Base-by-base conservation (phyloP, 352 stramenopile species). In the Halophytophthora polymorphica region DNA sequence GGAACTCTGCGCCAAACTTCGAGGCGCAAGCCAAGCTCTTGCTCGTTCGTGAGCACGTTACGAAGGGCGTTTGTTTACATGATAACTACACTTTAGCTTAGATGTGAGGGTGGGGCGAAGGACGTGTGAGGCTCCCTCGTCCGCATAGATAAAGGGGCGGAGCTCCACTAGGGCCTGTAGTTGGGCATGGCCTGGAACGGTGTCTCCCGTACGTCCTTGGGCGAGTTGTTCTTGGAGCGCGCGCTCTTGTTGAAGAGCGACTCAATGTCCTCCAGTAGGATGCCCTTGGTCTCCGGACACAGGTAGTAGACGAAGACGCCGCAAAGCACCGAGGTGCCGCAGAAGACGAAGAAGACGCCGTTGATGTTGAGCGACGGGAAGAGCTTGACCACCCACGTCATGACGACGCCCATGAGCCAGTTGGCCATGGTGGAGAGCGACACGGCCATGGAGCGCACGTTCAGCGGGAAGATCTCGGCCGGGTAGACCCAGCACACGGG, bases 191-290 rank as follows among this genome's bases (percentile, higher is more conserved):
- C 66, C 53, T 66, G 52, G 54, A 64, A 71, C 34, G 60, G 56
- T 19, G 54, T 70, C 47, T 68, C 66, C 29, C 61, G 43, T 37
- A 58, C 45, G 45, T 61, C 64, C 53, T 65, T 73, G 21, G 61
- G 50, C 22, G 56, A 68, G n/a, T 37, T 37, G 36, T 64, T 56
- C 49, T 71, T 65, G 51, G 66, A 35, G 51, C 66, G 50, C 44
- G 72, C 41, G 28, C 50, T 66, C 34, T 55, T 54, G 46, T 69
- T 35, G 45, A 87, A 84, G 14, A 87, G 49, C 31, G 59, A 69
- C 45, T 87, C 76, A 21, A 71, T 84, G 38, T 84, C 73, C 53
- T 86, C 75, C 10, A 86, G 51, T 14, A 84, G 21, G 18, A 84
- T 63, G 2, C 64, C 55, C 13, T 65, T 77, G 10, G 74, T 83